Base-by-base conservation (phyloP, 2,329 filamentous ascomycete species). In the Knufia fluminis region DNA sequence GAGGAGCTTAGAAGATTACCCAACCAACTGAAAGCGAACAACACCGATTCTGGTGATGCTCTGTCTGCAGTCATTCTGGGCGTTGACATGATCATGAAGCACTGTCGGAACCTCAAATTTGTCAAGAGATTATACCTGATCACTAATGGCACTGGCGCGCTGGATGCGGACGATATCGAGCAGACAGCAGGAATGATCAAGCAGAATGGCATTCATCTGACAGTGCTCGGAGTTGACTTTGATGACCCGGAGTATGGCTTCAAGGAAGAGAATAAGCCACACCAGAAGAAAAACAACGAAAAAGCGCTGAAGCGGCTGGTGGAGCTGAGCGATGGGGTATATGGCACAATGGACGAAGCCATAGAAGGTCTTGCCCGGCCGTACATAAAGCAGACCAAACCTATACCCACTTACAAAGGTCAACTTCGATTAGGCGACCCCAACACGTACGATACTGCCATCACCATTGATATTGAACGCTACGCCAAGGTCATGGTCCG, bases 171-270 rank as follows among this genome's bases (percentile, higher is more conserved):
- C 47, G 75, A 82, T 1, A 89, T 97, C 54, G 51, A 56, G 39
- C 49, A 45, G 36, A 54, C 51, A 1, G 57, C 53, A 12, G 46
- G 52, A 4, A 47, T 55, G 43, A 74, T 79, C 0, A 70, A 70
- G 38, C 88, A 88, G 63, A 86, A 86, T 54, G 76, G 83, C 7
- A 92, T 97, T 52, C 80, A 92, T 54, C 71, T 98, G 38, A 76
- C 83, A 1, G 71, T 97, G 9, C 69, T 97, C 83, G 92, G 92
- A 12, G 79, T 94, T 16, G 92, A 98, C 64, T 97, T 98, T 66
- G 89, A 98, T 62, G 89, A 96, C 64, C 64, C 79, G 1, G 89
- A 94, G 1, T 95, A 84, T 62, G 90, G 90, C 36, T 86, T 87
- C 63, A 94, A 94, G 65, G 91, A 97, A 68, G 89, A 96, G 64